Percentiles rank a stretch among this genome's conserved stretches.
These are phyloP conservation scores for Mycena amicta DNA, from an alignment of 768 basidiomycete genomes.

Conservation along the genomic window DNA sequence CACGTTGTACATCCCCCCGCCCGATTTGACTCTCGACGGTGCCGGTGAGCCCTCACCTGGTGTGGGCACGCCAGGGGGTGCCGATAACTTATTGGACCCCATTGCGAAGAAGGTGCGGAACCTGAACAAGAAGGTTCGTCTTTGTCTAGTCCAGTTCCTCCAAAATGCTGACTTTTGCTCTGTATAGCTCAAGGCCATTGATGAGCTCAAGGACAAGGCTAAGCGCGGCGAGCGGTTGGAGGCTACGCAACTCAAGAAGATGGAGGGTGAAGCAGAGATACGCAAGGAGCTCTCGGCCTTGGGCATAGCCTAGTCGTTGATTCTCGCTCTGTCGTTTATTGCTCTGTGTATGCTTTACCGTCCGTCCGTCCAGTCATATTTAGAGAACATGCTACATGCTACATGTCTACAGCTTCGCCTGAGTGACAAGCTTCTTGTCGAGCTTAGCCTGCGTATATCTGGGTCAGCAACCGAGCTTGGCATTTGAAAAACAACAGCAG, in stretches of 20 bases:
- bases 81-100: constrained; percentile 68
- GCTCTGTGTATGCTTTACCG: neutral
- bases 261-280: constrained; percentile 87
- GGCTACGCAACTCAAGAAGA: constrained; percentile 95
- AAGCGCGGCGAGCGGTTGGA: constrained; percentile 90
- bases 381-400: too few species aligned
- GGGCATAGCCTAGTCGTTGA: constrained; percentile 18
- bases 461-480: neutral
- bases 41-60: constrained; percentile 44
- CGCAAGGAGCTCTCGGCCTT: constrained; percentile 68
- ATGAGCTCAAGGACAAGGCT: constrained; percentile 92
- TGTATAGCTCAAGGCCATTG: constrained; percentile 94
- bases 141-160: constrained; percentile 8
- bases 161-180: neutral
- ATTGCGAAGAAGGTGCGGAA: constrained; percentile 92
- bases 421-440: constrained; percentile 43
- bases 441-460: constrained; percentile 49
- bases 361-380: too few species aligned
- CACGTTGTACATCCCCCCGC: constrained; percentile 20
- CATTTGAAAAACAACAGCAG: constrained; percentile 29
- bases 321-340: neutral
- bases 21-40: constrained; percentile 25
- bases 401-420: constrained; percentile 22
- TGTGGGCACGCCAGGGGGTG: constrained; percentile 47
- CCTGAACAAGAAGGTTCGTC: constrained; percentile 88